Percentiles rank a stretch among this genome's conserved stretches.
Evolutionary conservation across 495 filamentous ascomycete species (phyloP).

Genomic region (Hyaloscypha hepaticicola): DNA sequence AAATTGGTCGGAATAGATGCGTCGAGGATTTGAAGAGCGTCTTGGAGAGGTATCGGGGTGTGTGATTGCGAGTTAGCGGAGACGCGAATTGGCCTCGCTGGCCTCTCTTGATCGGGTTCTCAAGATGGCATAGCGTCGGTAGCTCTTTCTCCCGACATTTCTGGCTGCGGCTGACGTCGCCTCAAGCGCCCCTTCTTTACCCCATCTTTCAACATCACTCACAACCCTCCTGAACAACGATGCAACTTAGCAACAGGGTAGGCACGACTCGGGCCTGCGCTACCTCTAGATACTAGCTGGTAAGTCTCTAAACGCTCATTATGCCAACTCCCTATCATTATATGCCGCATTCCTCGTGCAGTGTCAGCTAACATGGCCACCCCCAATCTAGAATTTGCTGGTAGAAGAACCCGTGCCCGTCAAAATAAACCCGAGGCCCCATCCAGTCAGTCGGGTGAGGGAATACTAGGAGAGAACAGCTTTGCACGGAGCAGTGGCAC

Average conservation of each 20-base stretch:
- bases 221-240: neutral
- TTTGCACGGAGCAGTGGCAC: neutral
- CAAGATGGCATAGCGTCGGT: neutral
- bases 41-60: neutral
- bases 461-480: neutral
- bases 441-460: neutral
- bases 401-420: neutral
- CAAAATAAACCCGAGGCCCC: neutral
- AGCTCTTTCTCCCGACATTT: neutral
- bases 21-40: neutral
- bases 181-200: neutral
- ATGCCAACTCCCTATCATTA: neutral
- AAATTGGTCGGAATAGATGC: neutral
- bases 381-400: neutral
- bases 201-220: neutral
- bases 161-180: neutral
- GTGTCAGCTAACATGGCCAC: constrained; percentile 14
- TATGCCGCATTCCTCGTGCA: neutral
- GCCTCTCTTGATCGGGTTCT: neutral
- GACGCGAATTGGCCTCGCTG: neutral
- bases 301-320: neutral
- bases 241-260: neutral
- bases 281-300: neutral
- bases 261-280: neutral
- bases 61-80: neutral